Evolutionary conservation across 768 basidiomycete genomes (phyloP), one percentile per base, ranked within the genome.

Genomic region (Termitomyces sp.): DNA sequence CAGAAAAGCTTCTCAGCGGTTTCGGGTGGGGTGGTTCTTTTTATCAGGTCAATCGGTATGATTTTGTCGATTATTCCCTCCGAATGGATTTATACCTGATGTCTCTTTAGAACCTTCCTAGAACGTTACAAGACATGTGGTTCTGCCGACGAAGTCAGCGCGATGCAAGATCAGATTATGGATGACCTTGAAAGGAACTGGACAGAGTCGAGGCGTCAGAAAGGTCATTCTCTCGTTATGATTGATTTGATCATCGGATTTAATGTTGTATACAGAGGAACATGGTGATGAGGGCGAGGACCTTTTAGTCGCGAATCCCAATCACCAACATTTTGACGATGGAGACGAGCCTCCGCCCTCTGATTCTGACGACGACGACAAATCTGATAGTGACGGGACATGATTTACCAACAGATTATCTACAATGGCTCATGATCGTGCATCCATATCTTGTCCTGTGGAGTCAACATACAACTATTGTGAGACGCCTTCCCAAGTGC

Each of bases 21-120:
- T 99, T 98, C 65, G 89, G 92, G 9, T 98, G 96, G 95, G 96
- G 92, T 2, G 82, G 79, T 20, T 81, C 91, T 3, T 98, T 98
- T 71, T 90, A 81, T 73, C 76, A 84, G 51, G 85, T 99, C 50
- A 99, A 99, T 67, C 71, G 78, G 92, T 88, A 54, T 40, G 79
- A 68, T 22, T 22, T 49, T 50, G 5, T 48, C 38, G 9, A 22
- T n/a, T 20, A 44, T 32, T 22, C 58, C 55, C n/a, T 15, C 35
- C 18, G 5, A 41, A n/a, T n/a, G n/a, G 12, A 49, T 20, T 22
- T 33, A 44, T 5, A 39, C 33, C 16, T 51, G 22, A 55, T 1
- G 46, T 39, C 18, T 52, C n/a, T 23, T 39, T 54, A 88, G 86
- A 41, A 59, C 73, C 3, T 84, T 88, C 56, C 72, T 99, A 50